Conservation (phyloP, 1,139 yeast species). For the Suhomyces atakaporum region DNA sequence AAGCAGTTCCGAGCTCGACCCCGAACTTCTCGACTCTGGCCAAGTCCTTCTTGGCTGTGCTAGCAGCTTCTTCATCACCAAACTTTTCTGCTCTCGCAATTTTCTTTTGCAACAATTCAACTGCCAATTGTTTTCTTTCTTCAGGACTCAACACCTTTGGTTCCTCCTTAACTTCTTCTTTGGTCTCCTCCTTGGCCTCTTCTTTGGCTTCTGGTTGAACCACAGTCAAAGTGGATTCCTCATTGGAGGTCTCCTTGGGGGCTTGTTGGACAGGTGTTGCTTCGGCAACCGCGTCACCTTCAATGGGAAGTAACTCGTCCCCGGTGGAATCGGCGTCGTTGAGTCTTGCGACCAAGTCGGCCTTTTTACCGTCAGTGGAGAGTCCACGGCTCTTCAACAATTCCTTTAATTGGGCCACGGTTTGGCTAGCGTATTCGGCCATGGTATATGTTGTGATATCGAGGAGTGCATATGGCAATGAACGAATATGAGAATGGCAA, state of each 20-base stretch:
- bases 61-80: constrained; percentile 60
- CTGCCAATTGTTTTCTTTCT: constrained; percentile 67
- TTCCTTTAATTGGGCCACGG: constrained; percentile 87
- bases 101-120: constrained; percentile 67
- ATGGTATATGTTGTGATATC: too few species aligned
- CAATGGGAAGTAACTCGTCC: constrained; percentile 14
- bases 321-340: constrained; percentile 28
- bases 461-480: too few species aligned
- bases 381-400: constrained; percentile 67
- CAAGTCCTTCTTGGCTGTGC: constrained; percentile 57
- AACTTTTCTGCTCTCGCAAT: constrained; percentile 76
- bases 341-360: constrained; percentile 75
- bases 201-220: constrained; percentile 12
- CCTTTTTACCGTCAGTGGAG: constrained; percentile 77
- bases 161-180: constrained; percentile 14
- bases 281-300: constrained; percentile 19
- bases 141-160: constrained; percentile 59
- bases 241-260: constrained; percentile 14
- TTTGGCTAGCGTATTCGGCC: constrained; percentile 63
- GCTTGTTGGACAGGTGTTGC: constrained; percentile 20
- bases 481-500: too few species aligned
- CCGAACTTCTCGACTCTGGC: constrained; percentile 84
- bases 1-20: constrained; percentile 64
- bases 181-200: constrained; percentile 22
- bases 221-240: constrained; percentile 15